These are phyloP conservation scores for Xylariaceae sp. DNA, from an alignment of 2,329 filamentous ascomycete genomes.

Conservation along the genomic window DNA sequence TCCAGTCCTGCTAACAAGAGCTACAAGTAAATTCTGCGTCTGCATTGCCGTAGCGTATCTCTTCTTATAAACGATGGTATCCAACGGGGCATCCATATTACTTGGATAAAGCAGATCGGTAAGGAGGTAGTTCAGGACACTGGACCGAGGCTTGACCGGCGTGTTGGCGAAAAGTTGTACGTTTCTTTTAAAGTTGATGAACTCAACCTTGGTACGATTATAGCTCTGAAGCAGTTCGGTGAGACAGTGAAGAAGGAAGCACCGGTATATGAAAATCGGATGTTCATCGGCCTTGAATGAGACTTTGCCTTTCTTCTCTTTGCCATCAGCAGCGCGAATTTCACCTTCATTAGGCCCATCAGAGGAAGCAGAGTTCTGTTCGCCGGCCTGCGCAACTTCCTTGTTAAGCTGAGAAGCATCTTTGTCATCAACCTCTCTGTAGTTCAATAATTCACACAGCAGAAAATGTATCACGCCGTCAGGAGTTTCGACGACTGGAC, in stretches of 20 bases:
- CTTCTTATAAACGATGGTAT: conserved; percentile 82
- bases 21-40: conserved; percentile 85
- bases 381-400: conserved; percentile 48
- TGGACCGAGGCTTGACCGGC: conserved; percentile 91
- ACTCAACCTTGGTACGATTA: conserved; percentile 94
- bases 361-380: conserved; percentile 45
- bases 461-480: conserved; percentile 96
- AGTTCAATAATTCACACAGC: conserved; percentile 88
- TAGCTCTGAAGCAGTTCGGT: conserved; percentile 91
- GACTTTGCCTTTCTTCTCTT: conserved; percentile 72
- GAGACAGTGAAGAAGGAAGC: conserved; percentile 91
- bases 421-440: conserved; percentile 90
- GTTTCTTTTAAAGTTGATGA: conserved; percentile 98
- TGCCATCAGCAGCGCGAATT: conserved; percentile 47
- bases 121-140: conserved; percentile 91
- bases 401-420: conserved; percentile 58
- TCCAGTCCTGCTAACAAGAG: conserved; percentile 85
- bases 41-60: conserved; percentile 83
- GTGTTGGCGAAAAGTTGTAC: conserved; percentile 83
- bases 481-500: conserved; percentile 86
- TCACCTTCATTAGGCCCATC: conserved; percentile 39
- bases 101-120: conserved; percentile 73
- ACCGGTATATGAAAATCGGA: conserved; percentile 94
- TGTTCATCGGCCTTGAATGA: conserved; percentile 91
- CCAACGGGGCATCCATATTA: conserved; percentile 70